Base-by-base conservation (phyloP, 1,139 yeast species). In the Sugiyamaella castrensis region DNA sequence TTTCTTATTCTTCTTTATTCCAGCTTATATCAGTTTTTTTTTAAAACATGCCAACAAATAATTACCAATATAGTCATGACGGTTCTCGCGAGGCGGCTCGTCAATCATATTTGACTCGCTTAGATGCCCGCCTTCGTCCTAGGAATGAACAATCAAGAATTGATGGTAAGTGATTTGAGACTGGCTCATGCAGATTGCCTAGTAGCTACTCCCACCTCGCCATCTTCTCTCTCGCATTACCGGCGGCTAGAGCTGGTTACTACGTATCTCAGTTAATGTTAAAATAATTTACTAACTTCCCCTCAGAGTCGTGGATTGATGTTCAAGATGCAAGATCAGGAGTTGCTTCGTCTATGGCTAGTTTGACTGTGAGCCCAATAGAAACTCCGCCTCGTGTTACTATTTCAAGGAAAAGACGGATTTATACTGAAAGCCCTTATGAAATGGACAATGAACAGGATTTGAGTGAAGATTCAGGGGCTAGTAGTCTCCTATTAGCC, bases 291-390 rank as follows among this genome's bases (percentile, higher is more conserved):
- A 4, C 42, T 37, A 19, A 30, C 44, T 11, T 28, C 9, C 15
- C 2, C 8, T 37, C 34, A 24, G 66, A 57, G 27, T 51, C 55
- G n/a, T 62, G 57, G 57, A 49, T 54, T 44, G 56, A 53, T 24
- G 40, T 51, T 19, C 40, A 48, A 9, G 43, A 12, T 26, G 30
- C 29, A 31, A n/a, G 19, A 13, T 26, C 49, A 35, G 42, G 24
- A 6, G 33, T 27, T 13, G 12, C 43, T 15, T 26, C 28, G 3
- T n/a, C 15, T 6, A 33, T 27, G 29, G 24, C 24, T 4, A 19
- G 24, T 5, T 19, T 19, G 24, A 19, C 24, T 19, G 24, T 19
- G 24, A 19, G 24, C 24, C 24, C 24, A 19, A 41, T 16, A 12
- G 26, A 29, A 37, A 12, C 37, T 12, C 37, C 16, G 11, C 11